These are phyloP conservation scores for Diplogelasinospora grovesii DNA, from an alignment of 495 filamentous ascomycete species.

Conservation along the genomic window DNA sequence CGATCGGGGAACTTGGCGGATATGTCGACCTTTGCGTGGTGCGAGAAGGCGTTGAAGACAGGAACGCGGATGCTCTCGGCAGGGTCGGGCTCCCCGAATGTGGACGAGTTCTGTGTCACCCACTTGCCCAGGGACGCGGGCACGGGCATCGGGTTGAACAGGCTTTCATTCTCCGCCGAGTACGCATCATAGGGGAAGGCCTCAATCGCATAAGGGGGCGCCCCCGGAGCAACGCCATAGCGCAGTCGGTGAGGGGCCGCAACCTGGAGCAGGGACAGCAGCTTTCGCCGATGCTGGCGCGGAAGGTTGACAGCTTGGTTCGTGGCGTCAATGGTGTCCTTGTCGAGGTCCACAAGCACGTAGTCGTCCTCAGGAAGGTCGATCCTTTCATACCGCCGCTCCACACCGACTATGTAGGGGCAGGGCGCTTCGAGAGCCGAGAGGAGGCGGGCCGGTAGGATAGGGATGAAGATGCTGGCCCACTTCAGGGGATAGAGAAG, in stretches of 20 bases:
- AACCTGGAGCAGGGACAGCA: slow-evolving; percentile 78
- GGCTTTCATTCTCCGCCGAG: slow-evolving; percentile 72
- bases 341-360: slow-evolving; percentile 88
- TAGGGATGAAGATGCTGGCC: slow-evolving; percentile 87
- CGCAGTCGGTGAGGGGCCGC: slow-evolving; percentile 85
- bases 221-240: slow-evolving; percentile 78
- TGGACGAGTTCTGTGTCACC: slow-evolving; percentile 78
- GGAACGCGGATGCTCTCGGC: slow-evolving; percentile 33
- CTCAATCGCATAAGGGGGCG: slow-evolving; percentile 90
- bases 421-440: slow-evolving; percentile 92
- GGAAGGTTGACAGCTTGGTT: slow-evolving; percentile 66
- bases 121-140: slow-evolving; percentile 73
- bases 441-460: slow-evolving; percentile 79
- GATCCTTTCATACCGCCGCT: slow-evolving; percentile 85
- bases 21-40: slow-evolving; percentile 67
- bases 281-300: slow-evolving; percentile 81
- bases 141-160: slow-evolving; percentile 65
- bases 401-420: slow-evolving; percentile 93
- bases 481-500: slow-evolving; percentile 87
- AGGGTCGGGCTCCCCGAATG: slow-evolving; percentile 67
- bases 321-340: slow-evolving; percentile 79
- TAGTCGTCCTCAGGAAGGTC: slow-evolving; percentile 96
- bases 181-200: slow-evolving; percentile 85
- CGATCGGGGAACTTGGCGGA: slow-evolving; percentile 59
- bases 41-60: slow-evolving; percentile 87